Percentiles rank a stretch among this genome's conserved stretches.
These are phyloP conservation scores for Aspergillus thermomutatus DNA, from an alignment of 2,329 filamentous ascomycete genomes.

Conservation along the genomic window DNA sequence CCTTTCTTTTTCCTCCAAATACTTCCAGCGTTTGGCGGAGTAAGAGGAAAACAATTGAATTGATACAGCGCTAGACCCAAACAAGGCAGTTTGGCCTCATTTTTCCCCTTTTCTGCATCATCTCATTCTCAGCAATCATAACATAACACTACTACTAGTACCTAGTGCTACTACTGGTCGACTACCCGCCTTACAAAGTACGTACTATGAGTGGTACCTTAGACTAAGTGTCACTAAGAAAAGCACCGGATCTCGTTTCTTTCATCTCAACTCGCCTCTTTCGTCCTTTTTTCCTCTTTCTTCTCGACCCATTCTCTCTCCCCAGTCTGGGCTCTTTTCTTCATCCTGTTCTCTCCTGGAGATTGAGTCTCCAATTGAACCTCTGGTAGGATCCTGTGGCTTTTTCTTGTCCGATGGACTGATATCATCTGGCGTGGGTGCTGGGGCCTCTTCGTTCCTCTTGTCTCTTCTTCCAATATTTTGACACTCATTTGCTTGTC, in stretches of 20 bases:
- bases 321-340: conserved; percentile 4
- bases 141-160: neutral
- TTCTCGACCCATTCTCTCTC: conserved; percentile 10
- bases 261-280: conserved; percentile 10
- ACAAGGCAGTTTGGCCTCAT: conserved; percentile 13
- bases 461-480: neutral
- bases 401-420: conserved; percentile 12
- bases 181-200: neutral
- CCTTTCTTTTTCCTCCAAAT: neutral
- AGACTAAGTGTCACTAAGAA: neutral
- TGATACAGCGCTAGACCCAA: conserved; percentile 12
- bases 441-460: conserved; percentile 8
- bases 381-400: conserved; percentile 29
- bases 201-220: neutral
- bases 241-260: conserved; percentile 14
- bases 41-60: neutral
- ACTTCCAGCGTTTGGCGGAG: neutral
- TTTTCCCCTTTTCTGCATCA: conserved; percentile 1
- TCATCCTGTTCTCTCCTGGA: conserved; percentile 11
- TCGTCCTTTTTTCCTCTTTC: conserved; percentile 7
- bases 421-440: conserved; percentile 5
- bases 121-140: neutral
- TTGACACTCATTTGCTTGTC: neutral
- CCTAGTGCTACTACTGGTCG: neutral
- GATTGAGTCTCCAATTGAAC: conserved; percentile 20